Percentiles rank a stretch among this genome's conserved stretches.
Conservation (phyloP, 176 grass and related monocot genomes). For the Lolium perenne region DNA sequence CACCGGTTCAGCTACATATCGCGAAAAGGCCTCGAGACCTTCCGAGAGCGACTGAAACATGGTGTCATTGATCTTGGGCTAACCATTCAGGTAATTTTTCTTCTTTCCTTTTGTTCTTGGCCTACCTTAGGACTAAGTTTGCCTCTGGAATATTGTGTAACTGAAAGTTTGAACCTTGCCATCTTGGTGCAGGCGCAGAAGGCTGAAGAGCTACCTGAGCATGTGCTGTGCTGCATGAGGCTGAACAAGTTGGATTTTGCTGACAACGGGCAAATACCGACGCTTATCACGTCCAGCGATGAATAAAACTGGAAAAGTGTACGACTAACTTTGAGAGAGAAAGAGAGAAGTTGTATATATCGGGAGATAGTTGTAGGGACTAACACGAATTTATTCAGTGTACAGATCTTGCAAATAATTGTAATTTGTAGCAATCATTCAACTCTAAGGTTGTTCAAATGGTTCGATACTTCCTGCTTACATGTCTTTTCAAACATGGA, state of each 20-base stretch:
- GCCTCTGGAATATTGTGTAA: background rate
- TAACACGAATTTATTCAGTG: constrained; percentile 33
- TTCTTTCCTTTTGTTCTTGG: background rate
- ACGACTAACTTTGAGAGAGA: constrained; percentile 51
- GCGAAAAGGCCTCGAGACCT: constrained; percentile 82
- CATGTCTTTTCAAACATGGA: constrained; percentile 2
- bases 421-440: constrained; percentile 7
- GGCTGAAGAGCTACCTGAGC: constrained; percentile 86
- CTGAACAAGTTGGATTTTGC: constrained; percentile 80
- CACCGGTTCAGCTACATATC: constrained; percentile 93
- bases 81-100: constrained; percentile 72
- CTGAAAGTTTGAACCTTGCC: constrained; percentile 28
- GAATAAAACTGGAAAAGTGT: constrained; percentile 39
- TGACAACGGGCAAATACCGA: constrained; percentile 75
- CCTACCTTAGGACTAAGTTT: background rate
- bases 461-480: background rate
- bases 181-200: constrained; percentile 79
- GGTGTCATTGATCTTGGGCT: constrained; percentile 81
- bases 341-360: constrained; percentile 31
- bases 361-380: constrained; percentile 48
- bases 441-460: constrained; percentile 1
- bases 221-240: constrained; percentile 86
- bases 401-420: constrained; percentile 27
- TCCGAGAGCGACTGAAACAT: constrained; percentile 71
- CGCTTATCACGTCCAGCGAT: constrained; percentile 64